Evolutionary conservation across 345 rosid species (phyloP).

Genomic region (Turritis glabra): DNA sequence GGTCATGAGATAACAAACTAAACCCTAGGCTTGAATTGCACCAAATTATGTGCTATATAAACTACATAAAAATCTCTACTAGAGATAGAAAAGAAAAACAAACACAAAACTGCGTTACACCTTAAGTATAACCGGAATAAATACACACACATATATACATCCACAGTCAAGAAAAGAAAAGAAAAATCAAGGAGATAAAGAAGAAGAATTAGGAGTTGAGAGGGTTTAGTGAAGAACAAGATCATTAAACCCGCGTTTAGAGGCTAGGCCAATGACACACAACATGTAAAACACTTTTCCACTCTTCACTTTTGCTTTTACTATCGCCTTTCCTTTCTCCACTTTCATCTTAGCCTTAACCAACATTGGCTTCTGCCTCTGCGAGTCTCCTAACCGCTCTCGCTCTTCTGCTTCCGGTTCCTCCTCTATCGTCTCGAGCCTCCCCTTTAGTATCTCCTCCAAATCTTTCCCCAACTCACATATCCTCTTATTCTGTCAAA

Average conservation of each 20-base stretch:
- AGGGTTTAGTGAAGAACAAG: slow-evolving; percentile 34
- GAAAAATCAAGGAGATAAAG: slow-evolving; percentile 1
- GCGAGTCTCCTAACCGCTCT: slow-evolving; percentile 24
- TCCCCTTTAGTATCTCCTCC: slow-evolving; percentile 39
- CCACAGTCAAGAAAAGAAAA: slow-evolving; percentile 18
- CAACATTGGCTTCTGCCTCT: slow-evolving; percentile 28
- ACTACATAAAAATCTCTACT: slow-evolving; percentile 7
- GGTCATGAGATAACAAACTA: neutral
- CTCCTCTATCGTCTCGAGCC: slow-evolving; percentile 41
- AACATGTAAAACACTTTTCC: slow-evolving; percentile 43
- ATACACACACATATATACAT: slow-evolving; percentile 25
- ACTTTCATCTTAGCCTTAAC: slow-evolving; percentile 33
- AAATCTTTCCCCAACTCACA: slow-evolving; percentile 39
- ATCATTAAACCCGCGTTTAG: slow-evolving; percentile 35
- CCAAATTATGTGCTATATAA: slow-evolving; percentile 3
- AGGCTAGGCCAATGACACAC: slow-evolving; percentile 38
- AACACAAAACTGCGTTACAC: slow-evolving; percentile 28
- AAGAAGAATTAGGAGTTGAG: slow-evolving; percentile 10
- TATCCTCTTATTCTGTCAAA: slow-evolving; percentile 29
- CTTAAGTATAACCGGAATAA: slow-evolving; percentile 19
- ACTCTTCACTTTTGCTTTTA: slow-evolving; percentile 37
- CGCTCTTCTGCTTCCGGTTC: slow-evolving; percentile 41
- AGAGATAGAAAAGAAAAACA: neutral
- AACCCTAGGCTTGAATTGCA: neutral
- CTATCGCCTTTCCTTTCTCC: slow-evolving; percentile 38